A percentile compares a stretch with the other conserved stretches of the same genome.
phyloP scores from a whole-genome alignment of 208 protist genomes.

The Acanthamoeba royreba region DNA sequence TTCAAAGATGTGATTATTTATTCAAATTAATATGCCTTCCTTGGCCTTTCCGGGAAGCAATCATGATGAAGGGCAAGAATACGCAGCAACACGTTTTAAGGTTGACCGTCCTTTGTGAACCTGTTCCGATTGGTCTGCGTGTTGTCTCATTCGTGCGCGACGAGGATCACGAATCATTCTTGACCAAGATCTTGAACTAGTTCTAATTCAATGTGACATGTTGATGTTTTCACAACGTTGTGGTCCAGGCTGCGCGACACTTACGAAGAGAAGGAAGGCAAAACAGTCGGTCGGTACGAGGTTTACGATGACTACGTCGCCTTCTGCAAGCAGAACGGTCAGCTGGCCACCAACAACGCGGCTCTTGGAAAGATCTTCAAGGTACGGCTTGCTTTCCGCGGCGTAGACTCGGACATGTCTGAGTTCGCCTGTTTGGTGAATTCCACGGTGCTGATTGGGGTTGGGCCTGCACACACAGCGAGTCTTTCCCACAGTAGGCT shows the following conservation, averaged over 20 bases:
- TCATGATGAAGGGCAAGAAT: too few relatives aligned
- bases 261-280: constrained; percentile 14
- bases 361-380: constrained; percentile 38
- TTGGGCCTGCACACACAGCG: too few relatives aligned
- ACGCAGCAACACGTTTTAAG: too few relatives aligned
- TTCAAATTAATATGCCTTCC: background rate
- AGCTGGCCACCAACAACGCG: constrained; percentile 21
- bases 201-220: background rate
- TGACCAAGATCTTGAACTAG: too few relatives aligned
- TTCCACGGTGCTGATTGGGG: background rate
- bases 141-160: too few relatives aligned
- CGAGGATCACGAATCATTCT: too few relatives aligned
- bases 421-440: background rate
- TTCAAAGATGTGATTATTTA: background rate
- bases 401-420: background rate
- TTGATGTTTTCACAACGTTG: background rate
- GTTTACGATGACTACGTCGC: constrained; percentile 16
- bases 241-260: constrained; percentile 28
- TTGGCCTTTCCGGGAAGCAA: too few relatives aligned
- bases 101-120: too few relatives aligned
- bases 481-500: background rate
- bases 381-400: background rate
- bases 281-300: background rate
- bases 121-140: too few relatives aligned
- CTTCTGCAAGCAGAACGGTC: background rate